Percentiles rank a stretch among this genome's conserved stretches.
Conservation (phyloP, 495 filamentous ascomycete species). For the Aspergillus hancockii region DNA sequence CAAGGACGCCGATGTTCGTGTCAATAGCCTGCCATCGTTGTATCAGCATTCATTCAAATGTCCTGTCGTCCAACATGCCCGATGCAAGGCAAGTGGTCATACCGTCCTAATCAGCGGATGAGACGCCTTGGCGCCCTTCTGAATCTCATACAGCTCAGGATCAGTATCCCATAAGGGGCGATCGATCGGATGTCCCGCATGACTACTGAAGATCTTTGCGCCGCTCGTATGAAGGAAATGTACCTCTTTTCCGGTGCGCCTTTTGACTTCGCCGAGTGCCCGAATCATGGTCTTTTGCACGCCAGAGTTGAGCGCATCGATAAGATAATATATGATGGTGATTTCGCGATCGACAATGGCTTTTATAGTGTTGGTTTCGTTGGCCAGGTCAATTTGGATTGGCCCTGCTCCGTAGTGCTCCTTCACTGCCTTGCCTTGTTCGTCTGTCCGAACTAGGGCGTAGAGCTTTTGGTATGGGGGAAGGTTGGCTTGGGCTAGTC, state of each 20-base stretch:
- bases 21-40: slow-evolving; percentile 23
- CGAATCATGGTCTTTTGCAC: slow-evolving; percentile 37
- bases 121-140: slow-evolving; percentile 27
- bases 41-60: too few relatives aligned
- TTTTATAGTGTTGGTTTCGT: slow-evolving; percentile 20
- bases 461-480: slow-evolving; percentile 43
- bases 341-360: slow-evolving; percentile 43
- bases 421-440: slow-evolving; percentile 43
- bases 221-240: slow-evolving; percentile 47
- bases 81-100: neutral
- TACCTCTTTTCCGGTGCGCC: slow-evolving; percentile 36
- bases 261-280: slow-evolving; percentile 42
- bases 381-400: slow-evolving; percentile 29
- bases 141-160: slow-evolving; percentile 40
- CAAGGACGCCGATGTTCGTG: slow-evolving; percentile 39
- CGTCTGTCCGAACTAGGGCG: slow-evolving; percentile 42
- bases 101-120: slow-evolving; percentile 9
- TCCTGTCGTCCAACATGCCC: too few relatives aligned
- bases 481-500: slow-evolving; percentile 31
- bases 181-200: slow-evolving; percentile 32
- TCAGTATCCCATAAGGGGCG: slow-evolving; percentile 43
- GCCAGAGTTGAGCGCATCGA: slow-evolving; percentile 27
- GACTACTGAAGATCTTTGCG: slow-evolving; percentile 35
- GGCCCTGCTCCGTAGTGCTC: slow-evolving; percentile 41
- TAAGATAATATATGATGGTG: slow-evolving; percentile 44